A percentile compares a stretch with the other conserved stretches of the same genome.
These are phyloP conservation scores for Pseudocohnilembus persalinus DNA, from an alignment of 169 alveolate species.

Conservation along the genomic window DNA sequence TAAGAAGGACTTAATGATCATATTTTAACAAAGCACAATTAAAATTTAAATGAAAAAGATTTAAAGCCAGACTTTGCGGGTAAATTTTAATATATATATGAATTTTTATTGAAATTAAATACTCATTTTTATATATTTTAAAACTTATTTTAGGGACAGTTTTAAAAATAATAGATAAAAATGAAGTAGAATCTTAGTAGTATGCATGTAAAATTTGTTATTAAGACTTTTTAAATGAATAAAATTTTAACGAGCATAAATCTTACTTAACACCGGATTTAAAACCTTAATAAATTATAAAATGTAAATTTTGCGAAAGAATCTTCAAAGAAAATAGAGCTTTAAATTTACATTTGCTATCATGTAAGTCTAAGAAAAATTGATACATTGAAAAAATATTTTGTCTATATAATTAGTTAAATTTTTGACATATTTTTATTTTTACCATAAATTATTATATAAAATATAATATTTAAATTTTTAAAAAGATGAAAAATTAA, in stretches of 20 bases:
- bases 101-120: too few relatives aligned
- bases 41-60: neutral
- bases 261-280: neutral
- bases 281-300: too few relatives aligned
- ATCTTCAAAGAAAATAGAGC: neutral
- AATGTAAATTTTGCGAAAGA: neutral
- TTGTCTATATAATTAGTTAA: conserved; percentile 3
- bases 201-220: neutral
- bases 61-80: neutral
- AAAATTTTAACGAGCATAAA: neutral
- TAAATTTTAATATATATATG: too few relatives aligned
- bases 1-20: neutral
- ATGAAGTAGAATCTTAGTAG: neutral
- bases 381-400: neutral
- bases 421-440: too few relatives aligned
- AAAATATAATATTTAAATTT: too few relatives aligned
- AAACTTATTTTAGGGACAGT: neutral
- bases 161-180: conserved; percentile 8
- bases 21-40: neutral
- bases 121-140: too few relatives aligned
- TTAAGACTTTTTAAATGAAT: neutral
- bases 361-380: neutral
- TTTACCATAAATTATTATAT: too few relatives aligned
- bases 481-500: too few relatives aligned
- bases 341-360: neutral